Evolutionary conservation across 1,284 basidiomycete genomes (phyloP).

Genomic region (Grifola frondosa): DNA sequence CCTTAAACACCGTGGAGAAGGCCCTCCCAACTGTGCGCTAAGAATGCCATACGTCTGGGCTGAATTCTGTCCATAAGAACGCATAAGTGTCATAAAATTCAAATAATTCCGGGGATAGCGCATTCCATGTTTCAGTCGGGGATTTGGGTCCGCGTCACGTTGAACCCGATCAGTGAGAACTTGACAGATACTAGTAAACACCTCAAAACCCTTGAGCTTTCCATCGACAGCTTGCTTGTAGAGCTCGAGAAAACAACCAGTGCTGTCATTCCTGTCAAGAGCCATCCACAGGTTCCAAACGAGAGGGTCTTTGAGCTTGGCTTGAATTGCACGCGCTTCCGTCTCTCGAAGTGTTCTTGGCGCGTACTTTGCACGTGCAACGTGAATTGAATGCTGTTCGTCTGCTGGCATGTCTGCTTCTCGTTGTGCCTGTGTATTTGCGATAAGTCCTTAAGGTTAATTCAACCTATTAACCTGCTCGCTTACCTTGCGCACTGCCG

Average conservation of each 20-base stretch:
- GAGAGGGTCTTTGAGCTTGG: neutral
- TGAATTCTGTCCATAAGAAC: slow-evolving; percentile 6
- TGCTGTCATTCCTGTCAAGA: neutral
- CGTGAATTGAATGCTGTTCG: slow-evolving; percentile 1
- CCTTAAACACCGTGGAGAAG: neutral
- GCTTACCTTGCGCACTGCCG: no score
- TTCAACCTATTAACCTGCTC: no score
- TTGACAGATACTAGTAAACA: neutral
- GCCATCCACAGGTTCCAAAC: neutral
- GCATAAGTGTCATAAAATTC: slow-evolving; percentile 5
- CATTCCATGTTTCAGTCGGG: slow-evolving; percentile 1
- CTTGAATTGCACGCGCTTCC: slow-evolving; percentile 1
- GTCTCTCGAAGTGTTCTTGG: neutral
- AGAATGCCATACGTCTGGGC: slow-evolving; percentile 7
- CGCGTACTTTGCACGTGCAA: slow-evolving; percentile 3
- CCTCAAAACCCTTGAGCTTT: neutral
- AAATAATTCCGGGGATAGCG: slow-evolving; percentile 1
- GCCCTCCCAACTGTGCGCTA: neutral
- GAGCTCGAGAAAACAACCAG: neutral
- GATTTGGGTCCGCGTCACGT: neutral
- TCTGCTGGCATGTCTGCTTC: neutral
- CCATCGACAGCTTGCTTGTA: slow-evolving; percentile 5
- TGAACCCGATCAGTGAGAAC: slow-evolving; percentile 1
- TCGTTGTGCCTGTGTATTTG: neutral
- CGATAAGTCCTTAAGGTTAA: no score